Evolutionary conservation across 31 red algal genomes (phyloP).

Genomic region (Endocladia muricata): DNA sequence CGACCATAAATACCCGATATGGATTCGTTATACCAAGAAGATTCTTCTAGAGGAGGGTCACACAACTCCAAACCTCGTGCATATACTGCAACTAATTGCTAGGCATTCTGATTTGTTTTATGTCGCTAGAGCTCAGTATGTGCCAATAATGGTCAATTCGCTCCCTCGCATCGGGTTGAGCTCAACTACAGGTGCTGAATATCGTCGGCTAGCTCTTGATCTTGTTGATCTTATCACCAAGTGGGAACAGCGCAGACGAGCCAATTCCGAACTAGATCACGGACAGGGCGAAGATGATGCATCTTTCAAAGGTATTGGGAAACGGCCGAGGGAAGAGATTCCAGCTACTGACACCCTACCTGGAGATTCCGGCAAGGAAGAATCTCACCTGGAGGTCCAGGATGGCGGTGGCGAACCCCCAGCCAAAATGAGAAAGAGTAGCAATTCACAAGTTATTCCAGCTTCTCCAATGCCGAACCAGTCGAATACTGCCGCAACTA

Average conservation of each 20-base stretch:
- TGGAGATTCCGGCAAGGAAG: not conserved
- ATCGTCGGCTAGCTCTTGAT: constrained; percentile 81
- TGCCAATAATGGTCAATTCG: constrained; percentile 87
- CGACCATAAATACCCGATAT: constrained; percentile 83
- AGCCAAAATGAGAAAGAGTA: constrained; percentile 36
- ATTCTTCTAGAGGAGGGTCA: constrained; percentile 95
- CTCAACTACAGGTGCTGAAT: constrained; percentile 58
- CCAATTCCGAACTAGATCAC: not conserved
- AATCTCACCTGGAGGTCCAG: not conserved
- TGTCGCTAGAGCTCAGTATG: constrained; percentile 78
- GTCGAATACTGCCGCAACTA: not conserved
- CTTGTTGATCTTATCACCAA: constrained; percentile 80
- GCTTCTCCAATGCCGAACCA: not conserved
- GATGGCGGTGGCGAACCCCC: constrained; percentile 40
- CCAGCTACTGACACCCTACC: not conserved
- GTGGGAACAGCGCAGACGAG: constrained; percentile 70
- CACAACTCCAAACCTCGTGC: constrained; percentile 78
- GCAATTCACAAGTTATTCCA: constrained; percentile 43
- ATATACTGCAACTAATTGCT: constrained; percentile 91
- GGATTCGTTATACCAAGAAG: constrained; percentile 97
- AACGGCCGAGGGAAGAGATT: constrained; percentile 22
- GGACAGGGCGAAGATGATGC: not conserved
- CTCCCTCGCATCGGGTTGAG: constrained; percentile 71
- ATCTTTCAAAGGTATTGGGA: not conserved
- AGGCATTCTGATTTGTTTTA: constrained; percentile 85